phyloP scores from a whole-genome alignment of 139 green algal species.

The Microglena sp. region DNA sequence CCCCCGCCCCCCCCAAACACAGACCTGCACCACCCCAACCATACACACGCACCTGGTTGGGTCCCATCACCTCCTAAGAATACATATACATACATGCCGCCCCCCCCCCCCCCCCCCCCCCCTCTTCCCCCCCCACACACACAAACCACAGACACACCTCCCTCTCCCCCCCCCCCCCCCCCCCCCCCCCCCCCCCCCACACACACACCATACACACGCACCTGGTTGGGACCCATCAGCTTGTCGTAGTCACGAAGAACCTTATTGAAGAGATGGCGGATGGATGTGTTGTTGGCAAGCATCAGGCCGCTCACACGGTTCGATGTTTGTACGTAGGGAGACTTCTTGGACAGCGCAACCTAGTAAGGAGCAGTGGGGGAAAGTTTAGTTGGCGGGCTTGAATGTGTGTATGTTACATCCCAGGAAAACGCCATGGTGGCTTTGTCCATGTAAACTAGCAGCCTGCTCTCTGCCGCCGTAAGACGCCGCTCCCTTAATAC shows the following conservation, averaged over 20 bases:
- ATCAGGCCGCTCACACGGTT: constrained; percentile 93
- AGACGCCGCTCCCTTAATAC: too few species aligned
- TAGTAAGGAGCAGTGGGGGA: constrained; percentile 19
- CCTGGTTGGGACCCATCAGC: constrained; percentile 60
- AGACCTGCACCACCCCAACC: too few species aligned
- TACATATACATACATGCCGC: too few species aligned
- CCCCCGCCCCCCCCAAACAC: too few species aligned
- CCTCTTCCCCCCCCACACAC: too few species aligned
- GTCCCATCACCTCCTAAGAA: constrained; percentile 79
- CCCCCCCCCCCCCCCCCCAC: background rate
- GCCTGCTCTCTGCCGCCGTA: too few species aligned
- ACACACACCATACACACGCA: constrained; percentile 2
- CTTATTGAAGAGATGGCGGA: constrained; percentile 87
- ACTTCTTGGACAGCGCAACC: constrained; percentile 91
- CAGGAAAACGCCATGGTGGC: too few species aligned
- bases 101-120: too few species aligned
- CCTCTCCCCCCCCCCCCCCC: too few species aligned
- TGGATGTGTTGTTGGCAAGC: constrained; percentile 97
- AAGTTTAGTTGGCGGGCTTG: background rate
- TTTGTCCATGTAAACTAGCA: too few species aligned
- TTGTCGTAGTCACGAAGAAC: constrained; percentile 89
- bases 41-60: constrained; percentile 23
- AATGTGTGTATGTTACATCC: too few species aligned
- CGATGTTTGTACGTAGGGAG: constrained; percentile 75
- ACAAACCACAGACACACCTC: background rate